Percentiles rank a stretch among this genome's conserved stretches.
phyloP scores from a whole-genome alignment of 148 eudicot genomes.

The Polygonum aviculare region DNA sequence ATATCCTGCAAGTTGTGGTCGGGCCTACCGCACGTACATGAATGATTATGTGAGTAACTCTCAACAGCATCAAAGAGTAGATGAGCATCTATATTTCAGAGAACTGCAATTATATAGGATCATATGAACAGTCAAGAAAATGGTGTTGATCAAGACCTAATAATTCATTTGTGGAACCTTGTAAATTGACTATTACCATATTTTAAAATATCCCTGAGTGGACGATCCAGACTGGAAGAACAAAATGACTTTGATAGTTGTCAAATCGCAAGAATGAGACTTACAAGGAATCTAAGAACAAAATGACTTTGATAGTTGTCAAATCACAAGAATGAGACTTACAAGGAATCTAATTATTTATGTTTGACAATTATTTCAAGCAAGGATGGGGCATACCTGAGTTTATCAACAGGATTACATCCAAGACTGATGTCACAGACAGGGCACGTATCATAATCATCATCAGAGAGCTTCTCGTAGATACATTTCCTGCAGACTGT shows the following conservation, averaged over 20 bases:
- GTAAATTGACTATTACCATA: neutral
- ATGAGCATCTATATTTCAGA: neutral
- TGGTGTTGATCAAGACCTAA: neutral
- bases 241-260: neutral
- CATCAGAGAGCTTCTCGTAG: conserved; percentile 65
- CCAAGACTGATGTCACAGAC: conserved; percentile 73
- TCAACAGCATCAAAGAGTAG: conserved; percentile 1
- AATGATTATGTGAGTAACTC: neutral
- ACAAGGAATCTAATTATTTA: neutral
- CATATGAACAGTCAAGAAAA: neutral
- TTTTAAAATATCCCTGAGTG: neutral
- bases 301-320: neutral
- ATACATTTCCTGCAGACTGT: conserved; percentile 93
- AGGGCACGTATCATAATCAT: conserved; percentile 71
- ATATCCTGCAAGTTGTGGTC: conserved; percentile 93
- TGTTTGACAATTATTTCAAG: neutral
- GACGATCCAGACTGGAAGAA: neutral
- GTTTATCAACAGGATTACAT: conserved; percentile 66
- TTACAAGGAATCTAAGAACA: neutral
- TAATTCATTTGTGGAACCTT: neutral
- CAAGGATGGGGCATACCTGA: conserved; percentile 41
- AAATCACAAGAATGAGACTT: neutral
- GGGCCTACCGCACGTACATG: conserved; percentile 45
- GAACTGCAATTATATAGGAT: neutral
- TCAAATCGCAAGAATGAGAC: neutral